Percentiles rank a stretch among this genome's conserved stretches.
Evolutionary conservation across 805 yeast species (phyloP).

Genomic region (Cyberlindnera lachancei): DNA sequence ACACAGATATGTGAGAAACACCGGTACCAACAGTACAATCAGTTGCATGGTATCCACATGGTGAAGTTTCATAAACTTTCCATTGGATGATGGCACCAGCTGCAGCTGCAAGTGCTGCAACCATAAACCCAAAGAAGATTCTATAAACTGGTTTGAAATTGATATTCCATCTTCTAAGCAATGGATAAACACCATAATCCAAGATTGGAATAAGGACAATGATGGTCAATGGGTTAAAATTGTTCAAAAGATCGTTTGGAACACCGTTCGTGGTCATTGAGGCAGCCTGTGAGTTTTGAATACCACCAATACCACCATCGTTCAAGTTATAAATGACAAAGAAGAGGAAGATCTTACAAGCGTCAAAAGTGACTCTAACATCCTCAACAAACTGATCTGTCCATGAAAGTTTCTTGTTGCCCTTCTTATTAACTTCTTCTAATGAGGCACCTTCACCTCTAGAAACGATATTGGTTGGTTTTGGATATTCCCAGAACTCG

Average conservation of each 20-base stretch:
- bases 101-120: slow-evolving; percentile 36
- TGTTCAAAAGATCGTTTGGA: slow-evolving; percentile 75
- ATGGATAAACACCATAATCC: slow-evolving; percentile 53
- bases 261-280: slow-evolving; percentile 67
- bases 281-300: slow-evolving; percentile 47
- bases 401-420: slow-evolving; percentile 37
- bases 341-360: slow-evolving; percentile 67
- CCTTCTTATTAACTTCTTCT: slow-evolving; percentile 18
- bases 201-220: slow-evolving; percentile 71
- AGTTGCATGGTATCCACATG: slow-evolving; percentile 61
- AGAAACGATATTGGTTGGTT: slow-evolving; percentile 46
- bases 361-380: slow-evolving; percentile 53
- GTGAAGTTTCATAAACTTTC: slow-evolving; percentile 60
- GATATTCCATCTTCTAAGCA: slow-evolving; percentile 38
- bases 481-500: slow-evolving; percentile 48
- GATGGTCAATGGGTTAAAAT: slow-evolving; percentile 67
- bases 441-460: slow-evolving; percentile 23
- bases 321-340: slow-evolving; percentile 72
- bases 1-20: slow-evolving; percentile 46
- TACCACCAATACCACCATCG: slow-evolving; percentile 53
- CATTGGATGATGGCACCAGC: slow-evolving; percentile 45
- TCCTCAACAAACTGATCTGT: slow-evolving; percentile 67
- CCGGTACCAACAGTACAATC: slow-evolving; percentile 34
- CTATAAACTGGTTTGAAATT: slow-evolving; percentile 65
- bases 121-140: slow-evolving; percentile 62